These are phyloP conservation scores for Suhomyces terraborum DNA, from an alignment of 1,139 yeast genomes.

Conservation along the genomic window DNA sequence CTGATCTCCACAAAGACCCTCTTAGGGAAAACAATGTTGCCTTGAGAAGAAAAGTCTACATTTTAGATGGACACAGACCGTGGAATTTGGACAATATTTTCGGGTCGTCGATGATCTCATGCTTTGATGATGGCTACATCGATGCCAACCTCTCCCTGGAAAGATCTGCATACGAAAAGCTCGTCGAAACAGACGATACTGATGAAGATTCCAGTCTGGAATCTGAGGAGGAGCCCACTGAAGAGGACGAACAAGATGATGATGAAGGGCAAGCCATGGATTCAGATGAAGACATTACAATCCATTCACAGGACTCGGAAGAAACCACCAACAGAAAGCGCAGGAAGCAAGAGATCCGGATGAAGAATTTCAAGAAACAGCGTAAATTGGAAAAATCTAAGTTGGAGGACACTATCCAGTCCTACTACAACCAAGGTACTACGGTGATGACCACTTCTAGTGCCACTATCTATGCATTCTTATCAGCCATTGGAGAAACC, in stretches of 20 bases:
- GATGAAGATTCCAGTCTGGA: conserved; percentile 27
- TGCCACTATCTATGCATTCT: conserved; percentile 74
- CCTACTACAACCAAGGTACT: conserved; percentile 82
- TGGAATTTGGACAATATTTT: conserved; percentile 94
- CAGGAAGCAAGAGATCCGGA: conserved; percentile 30
- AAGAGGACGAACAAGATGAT: too few species aligned
- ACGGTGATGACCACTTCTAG: conserved; percentile 75
- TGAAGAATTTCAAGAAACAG: conserved; percentile 35
- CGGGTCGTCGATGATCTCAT: conserved; percentile 77
- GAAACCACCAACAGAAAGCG: conserved; percentile 34
- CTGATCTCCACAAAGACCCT: conserved; percentile 17
- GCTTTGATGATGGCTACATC: conserved; percentile 85
- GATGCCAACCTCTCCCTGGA: conserved; percentile 56
- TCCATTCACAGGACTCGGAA: conserved; percentile 37
- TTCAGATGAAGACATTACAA: conserved; percentile 29
- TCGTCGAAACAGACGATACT: conserved; percentile 41
- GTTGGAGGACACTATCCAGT: conserved; percentile 67
- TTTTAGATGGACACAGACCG: conserved; percentile 91
- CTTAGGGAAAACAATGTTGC: conserved; percentile 16
- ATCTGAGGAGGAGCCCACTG: conserved; percentile 6
- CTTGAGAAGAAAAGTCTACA: conserved; percentile 59
- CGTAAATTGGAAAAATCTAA: conserved; percentile 31
- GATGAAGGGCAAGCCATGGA: conserved; percentile 24
- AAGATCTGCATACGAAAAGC: conserved; percentile 54
- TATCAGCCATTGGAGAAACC: conserved; percentile 69